These are phyloP conservation scores for Microbotryum silenes-acaulis DNA, from an alignment of 1,284 basidiomycete species.

Conservation along the genomic window DNA sequence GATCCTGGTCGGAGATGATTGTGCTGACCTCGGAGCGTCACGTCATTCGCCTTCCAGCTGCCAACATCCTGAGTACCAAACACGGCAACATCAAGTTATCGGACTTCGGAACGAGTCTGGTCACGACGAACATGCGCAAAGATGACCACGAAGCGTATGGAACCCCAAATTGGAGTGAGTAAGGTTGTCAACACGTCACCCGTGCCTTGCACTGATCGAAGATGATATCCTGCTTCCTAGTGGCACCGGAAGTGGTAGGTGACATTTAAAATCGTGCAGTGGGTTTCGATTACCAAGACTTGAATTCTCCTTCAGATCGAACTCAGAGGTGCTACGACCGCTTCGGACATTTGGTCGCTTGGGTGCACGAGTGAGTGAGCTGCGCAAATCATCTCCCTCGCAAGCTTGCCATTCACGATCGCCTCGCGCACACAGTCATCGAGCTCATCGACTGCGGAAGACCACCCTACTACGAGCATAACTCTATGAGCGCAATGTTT, in stretches of 20 bases:
- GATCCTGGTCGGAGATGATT: too few relatives aligned
- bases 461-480: conserved; percentile 75
- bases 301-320: conserved; percentile 51
- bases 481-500: conserved; percentile 56
- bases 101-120: conserved; percentile 45
- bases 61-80: conserved; percentile 53
- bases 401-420: too few relatives aligned
- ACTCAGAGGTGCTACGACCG: conserved; percentile 50
- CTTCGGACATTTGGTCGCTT: conserved; percentile 75
- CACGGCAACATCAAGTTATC: conserved; percentile 63
- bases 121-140: conserved; percentile 4
- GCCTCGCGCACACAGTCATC: conserved; percentile 47
- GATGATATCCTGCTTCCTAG: conserved; percentile 31
- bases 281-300: too few relatives aligned
- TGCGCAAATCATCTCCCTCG: too few relatives aligned
- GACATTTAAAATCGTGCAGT: not conserved
- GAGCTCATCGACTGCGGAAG: conserved; percentile 76
- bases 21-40: not conserved
- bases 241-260: conserved; percentile 72
- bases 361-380: conserved; percentile 59
- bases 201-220: not conserved
- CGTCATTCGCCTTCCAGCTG: conserved; percentile 37
- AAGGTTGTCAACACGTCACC: not conserved
- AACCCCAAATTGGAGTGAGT: conserved; percentile 84
- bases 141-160: conserved; percentile 63